phyloP scores from a whole-genome alignment of 129 eudicot genomes.

The Arctium minus region DNA sequence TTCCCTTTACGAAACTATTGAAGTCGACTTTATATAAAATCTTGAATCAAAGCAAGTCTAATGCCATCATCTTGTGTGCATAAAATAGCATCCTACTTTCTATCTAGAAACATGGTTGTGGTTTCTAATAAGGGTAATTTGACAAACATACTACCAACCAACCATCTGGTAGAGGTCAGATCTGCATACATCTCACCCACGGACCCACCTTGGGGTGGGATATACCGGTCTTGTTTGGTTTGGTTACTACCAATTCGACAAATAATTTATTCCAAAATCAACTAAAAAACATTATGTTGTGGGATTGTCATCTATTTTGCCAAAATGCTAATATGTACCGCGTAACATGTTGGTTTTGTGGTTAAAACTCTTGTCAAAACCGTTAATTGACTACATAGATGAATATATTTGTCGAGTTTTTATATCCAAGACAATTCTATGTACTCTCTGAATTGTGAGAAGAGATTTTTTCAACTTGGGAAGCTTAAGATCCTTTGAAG shows the following conservation, averaged over 20 bases:
- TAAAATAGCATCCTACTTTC: not conserved
- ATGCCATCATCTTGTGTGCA: not conserved
- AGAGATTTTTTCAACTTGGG: not conserved
- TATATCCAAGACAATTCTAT: not conserved
- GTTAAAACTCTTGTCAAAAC: not conserved
- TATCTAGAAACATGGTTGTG: no score
- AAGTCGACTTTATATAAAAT: not conserved
- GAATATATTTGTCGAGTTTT: not conserved
- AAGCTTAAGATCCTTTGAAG: not conserved
- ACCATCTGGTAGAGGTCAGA: no score
- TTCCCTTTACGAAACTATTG: constrained; percentile 9
- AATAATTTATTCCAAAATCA: not conserved
- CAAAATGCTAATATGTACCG: not conserved
- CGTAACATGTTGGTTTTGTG: not conserved
- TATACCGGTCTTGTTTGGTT: no score
- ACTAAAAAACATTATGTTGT: not conserved
- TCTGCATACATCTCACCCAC: no score
- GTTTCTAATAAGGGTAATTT: no score
- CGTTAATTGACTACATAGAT: not conserved
- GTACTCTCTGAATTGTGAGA: not conserved
- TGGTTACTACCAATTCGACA: not conserved
- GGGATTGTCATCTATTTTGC: not conserved
- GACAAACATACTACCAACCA: no score
- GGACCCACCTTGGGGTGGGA: no score
- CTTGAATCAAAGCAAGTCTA: not conserved